These are phyloP conservation scores for Fusarium humuli DNA, from an alignment of 2,329 filamentous ascomycete genomes.

Conservation along the genomic window DNA sequence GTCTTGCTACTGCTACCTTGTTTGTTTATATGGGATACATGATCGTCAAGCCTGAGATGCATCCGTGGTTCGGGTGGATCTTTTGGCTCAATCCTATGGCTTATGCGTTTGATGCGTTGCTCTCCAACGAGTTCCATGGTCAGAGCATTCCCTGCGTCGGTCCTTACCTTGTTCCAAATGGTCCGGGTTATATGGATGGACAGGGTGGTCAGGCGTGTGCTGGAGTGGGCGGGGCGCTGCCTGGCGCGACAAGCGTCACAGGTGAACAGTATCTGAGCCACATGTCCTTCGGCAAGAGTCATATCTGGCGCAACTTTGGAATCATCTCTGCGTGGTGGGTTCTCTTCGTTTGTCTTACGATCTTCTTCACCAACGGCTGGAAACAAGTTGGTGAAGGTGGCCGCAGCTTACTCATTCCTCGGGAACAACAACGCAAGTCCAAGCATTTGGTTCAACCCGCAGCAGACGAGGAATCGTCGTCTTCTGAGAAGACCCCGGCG, in stretches of 20 bases:
- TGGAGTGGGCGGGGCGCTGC: conserved; percentile 66
- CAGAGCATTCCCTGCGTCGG: conserved; percentile 64
- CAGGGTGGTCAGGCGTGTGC: conserved; percentile 62
- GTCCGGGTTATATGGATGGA: conserved; percentile 58
- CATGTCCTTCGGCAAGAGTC: conserved; percentile 63
- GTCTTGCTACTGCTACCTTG: conserved; percentile 61
- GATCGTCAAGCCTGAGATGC: conserved; percentile 71
- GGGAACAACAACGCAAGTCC: conserved; percentile 64
- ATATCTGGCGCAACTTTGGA: conserved; percentile 71
- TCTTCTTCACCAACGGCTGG: conserved; percentile 69
- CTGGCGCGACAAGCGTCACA: conserved; percentile 61
- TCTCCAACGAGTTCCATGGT: conserved; percentile 76
- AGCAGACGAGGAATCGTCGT: conserved; percentile 62
- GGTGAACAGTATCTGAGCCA: conserved; percentile 68
- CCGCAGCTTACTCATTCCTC: conserved; percentile 69
- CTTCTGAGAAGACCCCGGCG: conserved; percentile 9
- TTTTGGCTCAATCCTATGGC: conserved; percentile 75
- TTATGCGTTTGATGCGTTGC: conserved; percentile 75
- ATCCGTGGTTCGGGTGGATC: conserved; percentile 71
- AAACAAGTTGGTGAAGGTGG: conserved; percentile 63
- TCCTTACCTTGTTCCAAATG: conserved; percentile 62
- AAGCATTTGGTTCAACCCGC: conserved; percentile 37
- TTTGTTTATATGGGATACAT: conserved; percentile 74
- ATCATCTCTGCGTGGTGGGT: conserved; percentile 73
- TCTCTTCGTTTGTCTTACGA: conserved; percentile 68